Percentiles rank a stretch among this genome's conserved stretches.
Conservation (phyloP, 148 eudicot genomes). For the Fagopyrum tataricum region DNA sequence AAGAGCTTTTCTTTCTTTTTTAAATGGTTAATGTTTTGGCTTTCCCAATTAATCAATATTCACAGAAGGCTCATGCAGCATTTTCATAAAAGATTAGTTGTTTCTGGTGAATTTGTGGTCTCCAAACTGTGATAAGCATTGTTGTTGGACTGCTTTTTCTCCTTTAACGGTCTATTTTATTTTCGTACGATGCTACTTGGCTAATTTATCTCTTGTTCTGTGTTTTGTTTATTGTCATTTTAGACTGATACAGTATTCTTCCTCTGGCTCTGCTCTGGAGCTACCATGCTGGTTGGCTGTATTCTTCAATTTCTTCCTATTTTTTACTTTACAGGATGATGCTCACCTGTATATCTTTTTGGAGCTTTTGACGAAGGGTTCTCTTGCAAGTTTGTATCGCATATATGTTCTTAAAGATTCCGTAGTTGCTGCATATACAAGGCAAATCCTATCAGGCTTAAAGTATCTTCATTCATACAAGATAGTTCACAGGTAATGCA, state of each 20-base stretch:
- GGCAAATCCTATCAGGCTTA: conserved; percentile 84
- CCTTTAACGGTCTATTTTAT: too few species aligned
- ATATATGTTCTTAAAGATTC: conserved; percentile 60
- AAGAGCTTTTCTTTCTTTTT: too few species aligned
- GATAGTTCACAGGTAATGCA: conserved; percentile 73
- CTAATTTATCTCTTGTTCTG: background rate
- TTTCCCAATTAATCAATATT: too few species aligned
- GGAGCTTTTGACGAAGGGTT: conserved; percentile 79
- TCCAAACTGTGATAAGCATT: too few species aligned
- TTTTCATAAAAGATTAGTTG: background rate
- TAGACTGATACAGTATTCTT: background rate
- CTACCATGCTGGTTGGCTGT: background rate
- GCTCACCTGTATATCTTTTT: conserved; percentile 76
- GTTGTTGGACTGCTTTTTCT: too few species aligned
- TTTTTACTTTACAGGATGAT: conserved; percentile 47
- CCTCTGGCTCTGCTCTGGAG: background rate
- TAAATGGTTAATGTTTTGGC: too few species aligned
- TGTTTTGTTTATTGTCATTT: too few species aligned
- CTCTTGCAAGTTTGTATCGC: conserved; percentile 62
- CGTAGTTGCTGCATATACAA: conserved; percentile 65
- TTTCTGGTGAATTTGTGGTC: too few species aligned
- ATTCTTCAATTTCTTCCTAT: background rate
- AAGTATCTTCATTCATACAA: conserved; percentile 80
- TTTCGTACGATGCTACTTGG: background rate
- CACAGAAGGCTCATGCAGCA: too few species aligned